These are phyloP conservation scores for Decorospora gaudefroyi DNA, from an alignment of 2,329 filamentous ascomycete genomes.

Conservation along the genomic window DNA sequence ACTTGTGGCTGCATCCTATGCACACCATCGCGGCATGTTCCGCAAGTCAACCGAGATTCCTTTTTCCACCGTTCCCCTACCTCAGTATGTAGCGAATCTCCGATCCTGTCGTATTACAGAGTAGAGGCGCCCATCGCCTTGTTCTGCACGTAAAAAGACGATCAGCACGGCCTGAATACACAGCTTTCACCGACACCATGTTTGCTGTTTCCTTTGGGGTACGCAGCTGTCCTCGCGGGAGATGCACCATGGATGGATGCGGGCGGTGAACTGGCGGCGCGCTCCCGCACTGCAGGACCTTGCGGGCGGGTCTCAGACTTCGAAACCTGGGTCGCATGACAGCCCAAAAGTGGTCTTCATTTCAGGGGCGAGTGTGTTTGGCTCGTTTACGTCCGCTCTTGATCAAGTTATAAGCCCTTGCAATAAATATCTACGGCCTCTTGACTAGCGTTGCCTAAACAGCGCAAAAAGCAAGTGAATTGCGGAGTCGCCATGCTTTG, in stretches of 20 bases:
- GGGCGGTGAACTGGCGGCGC: constrained; percentile 29
- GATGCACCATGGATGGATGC: constrained; percentile 24
- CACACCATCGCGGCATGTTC: constrained; percentile 22
- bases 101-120: background rate
- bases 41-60: constrained; percentile 22
- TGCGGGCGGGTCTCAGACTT: constrained; percentile 12
- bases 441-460: constrained; percentile 5
- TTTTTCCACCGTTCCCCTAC: constrained; percentile 40
- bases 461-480: constrained; percentile 7
- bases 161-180: constrained; percentile 11
- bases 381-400: too few species aligned
- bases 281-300: constrained; percentile 39
- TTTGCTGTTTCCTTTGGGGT: constrained; percentile 10
- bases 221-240: constrained; percentile 20
- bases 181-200: constrained; percentile 13
- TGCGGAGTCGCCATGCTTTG: constrained; percentile 6
- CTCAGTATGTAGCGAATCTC: constrained; percentile 1
- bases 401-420: too few species aligned
- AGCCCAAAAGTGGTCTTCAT: constrained; percentile 22
- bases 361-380: constrained; percentile 22
- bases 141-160: too few species aligned
- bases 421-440: too few species aligned
- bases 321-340: constrained; percentile 25
- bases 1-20: constrained; percentile 19
- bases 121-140: constrained; percentile 10